These are phyloP conservation scores for Alternaria triticina DNA, from an alignment of 2,329 filamentous ascomycete species.

Conservation along the genomic window DNA sequence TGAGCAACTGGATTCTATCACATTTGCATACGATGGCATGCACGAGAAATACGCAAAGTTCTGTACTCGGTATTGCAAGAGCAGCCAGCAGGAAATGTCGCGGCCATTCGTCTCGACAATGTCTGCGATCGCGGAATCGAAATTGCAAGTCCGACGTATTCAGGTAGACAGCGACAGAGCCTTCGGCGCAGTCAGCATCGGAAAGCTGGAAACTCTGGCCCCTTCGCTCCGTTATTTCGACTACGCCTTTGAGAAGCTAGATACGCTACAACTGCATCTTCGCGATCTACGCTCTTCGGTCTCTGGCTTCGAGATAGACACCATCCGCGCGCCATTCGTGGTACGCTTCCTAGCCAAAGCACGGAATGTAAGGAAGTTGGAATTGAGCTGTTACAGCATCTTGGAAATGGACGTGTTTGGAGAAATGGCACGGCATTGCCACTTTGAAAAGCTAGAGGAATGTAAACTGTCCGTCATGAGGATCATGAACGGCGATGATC, in stretches of 20 bases:
- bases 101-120: conserved; percentile 36
- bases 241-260: conserved; percentile 18
- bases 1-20: conserved; percentile 1
- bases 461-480: conserved; percentile 28
- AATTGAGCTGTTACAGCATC: conserved; percentile 32
- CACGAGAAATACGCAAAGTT: conserved; percentile 20
- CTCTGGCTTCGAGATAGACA: conserved; percentile 29
- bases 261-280: conserved; percentile 28
- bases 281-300: conserved; percentile 37
- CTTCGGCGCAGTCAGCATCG: conserved; percentile 29
- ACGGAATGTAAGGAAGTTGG: conserved; percentile 18
- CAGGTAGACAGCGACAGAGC: neutral
- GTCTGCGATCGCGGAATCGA: conserved; percentile 22
- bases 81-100: conserved; percentile 36
- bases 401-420: conserved; percentile 32
- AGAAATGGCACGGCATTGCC: conserved; percentile 30
- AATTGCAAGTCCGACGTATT: conserved; percentile 16
- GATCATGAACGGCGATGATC: conserved; percentile 11
- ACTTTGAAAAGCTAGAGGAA: conserved; percentile 15
- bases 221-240: conserved; percentile 20
- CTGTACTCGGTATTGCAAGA: conserved; percentile 24
- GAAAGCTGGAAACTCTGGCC: conserved; percentile 25
- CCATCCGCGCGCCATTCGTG: conserved; percentile 27
- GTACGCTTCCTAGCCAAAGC: conserved; percentile 38
- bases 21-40: conserved; percentile 25